Evolutionary conservation across 2,329 filamentous ascomycete genomes (phyloP), one percentile per base, ranked within the genome.

Genomic region (Botrytis fabae): DNA sequence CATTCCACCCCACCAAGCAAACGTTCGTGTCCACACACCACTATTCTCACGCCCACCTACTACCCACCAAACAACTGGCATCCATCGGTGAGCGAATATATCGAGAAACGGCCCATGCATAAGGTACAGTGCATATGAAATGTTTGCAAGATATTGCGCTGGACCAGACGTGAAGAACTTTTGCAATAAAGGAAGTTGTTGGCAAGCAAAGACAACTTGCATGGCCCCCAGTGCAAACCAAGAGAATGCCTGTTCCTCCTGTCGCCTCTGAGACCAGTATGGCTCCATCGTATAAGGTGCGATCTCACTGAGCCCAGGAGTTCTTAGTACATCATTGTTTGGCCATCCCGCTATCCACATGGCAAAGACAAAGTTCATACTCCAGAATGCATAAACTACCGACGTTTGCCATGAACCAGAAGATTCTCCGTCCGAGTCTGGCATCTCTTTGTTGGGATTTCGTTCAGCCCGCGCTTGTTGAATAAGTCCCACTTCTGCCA

Each of bases 51-150:
- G 38, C 38, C 71, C 62, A 48, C 73, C 74, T 48, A 77, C 76
- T 12, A 70, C 28, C 28, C n/a, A 25, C 44, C 77, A 73, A 25
- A 80, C 59, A 32, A 75, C 66, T 9, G 74, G 83, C 38, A 66
- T 69, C 28, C 78, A 69, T n/a, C 74, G 57, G 6, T 78, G 77
- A 60, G 78, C 77, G 18, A 79, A 62, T 14, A 73, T 72, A 7
- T 82, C 83, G 25, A 88, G 78, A 18, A 86, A 81, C 4, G 84
- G 84, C 0, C 88, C 87, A 76, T 90, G 88, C 40, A 86, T 84
- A 12, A 90, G 82, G 75, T 90, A 90, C 4, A 90, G 82, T 4
- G 87, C 85, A 75, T 86, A 90, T 71, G 86, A 88, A 74, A 89
- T 86, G 40, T 84, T 83, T 16, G 85, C 88, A 32, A 87, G 84